Base-by-base conservation (phyloP, 176 grass and related monocot genomes). In the Carex pumila region DNA sequence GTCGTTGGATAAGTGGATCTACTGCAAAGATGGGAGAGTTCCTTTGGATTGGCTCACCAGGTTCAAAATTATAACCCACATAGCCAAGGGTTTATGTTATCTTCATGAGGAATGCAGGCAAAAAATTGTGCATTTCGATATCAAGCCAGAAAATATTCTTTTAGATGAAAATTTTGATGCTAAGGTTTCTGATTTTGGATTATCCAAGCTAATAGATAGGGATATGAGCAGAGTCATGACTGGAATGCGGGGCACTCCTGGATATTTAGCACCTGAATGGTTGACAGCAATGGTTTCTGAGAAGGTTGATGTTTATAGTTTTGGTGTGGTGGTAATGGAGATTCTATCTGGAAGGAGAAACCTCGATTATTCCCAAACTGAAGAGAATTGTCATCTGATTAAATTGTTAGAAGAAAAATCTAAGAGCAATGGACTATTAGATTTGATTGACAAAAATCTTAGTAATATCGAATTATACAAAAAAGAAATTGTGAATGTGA, bases 281-380 rank as follows among this genome's bases (percentile, higher is more conserved):
- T 78, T 91, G 53, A 89, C 86, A 64, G 85, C 85, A n/a, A 79
- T 81, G 7, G 89, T 95, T 3, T 89, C 87, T 14, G 87, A 91
- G n/a, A 97, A 93, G 66, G 91, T 49, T 13, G 91, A 97, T 32
- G 53, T 93, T 34, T 97, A 93, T 6, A 97, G 94, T 17, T 97
- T 91, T 6, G 94, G 91, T 34, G 65, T 97, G 3, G 84, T 93
- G 5, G 60, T 93, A 12, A 88, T 93, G 58, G 94, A 93, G 86
- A 88, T 93, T 10, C 39, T 97, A 7, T 71, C 39, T 8, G 86
- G 89, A 58, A 89, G 88, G 87, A 91, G 84, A 47, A 91, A 91
- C 36, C 53, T 97, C 0, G 89, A 93, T 15, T 47, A 61, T 73
- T 91, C 86, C 13, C 77, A 88, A 22, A 53, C 73, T 13, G 70